Base-by-base conservation (phyloP, 805 yeast species). In the Geotrichum ghanense region DNA sequence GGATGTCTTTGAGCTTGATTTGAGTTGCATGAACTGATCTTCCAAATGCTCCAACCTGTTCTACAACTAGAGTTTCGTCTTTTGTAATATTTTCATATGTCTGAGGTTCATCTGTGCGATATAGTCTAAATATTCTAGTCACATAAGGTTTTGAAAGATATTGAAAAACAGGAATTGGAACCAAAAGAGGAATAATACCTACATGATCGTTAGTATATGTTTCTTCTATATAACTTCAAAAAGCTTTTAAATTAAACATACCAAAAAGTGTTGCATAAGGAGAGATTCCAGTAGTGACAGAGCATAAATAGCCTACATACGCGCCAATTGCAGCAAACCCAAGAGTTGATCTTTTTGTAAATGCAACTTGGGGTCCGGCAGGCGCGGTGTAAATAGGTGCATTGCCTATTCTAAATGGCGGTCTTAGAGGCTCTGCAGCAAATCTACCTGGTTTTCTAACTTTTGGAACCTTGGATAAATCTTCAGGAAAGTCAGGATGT, bases 11-110 rank as follows among this genome's bases (percentile, higher is more conserved):
- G 0, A 83, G 70, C 22, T 64, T 65, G 44, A 85, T 69, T n/a
- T 80, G 65, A 44, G 77, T 76, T 55, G 81, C 81, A 61, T 74
- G 78, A 1, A 80, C 72, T 25, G 73, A 73, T 48, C 82, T 72
- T 0, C 95, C 95, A 3, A 82, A 73, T 58, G 75, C 62, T 19
- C 77, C 73, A 48, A 85, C 68, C 58, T 81, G 81, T 59, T 85
- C 89, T 41, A 83, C 63, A 6, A 85, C 68, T 45, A 85, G 63
- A 19, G 74, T 70, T 59, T 85, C 95, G 59, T 85, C 78, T 3
- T 63, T 56, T 14, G 73, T 65, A 54, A 86, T 67, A 56, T 73
- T 74, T 43, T 79, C 84, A 46, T 77, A 66, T 1, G 83, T 79
- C 58, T 84, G 89, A 0, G 80, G 76, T 56, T 55, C 62, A 3